Evolutionary conservation across 2,329 filamentous ascomycete species (phyloP).

Genomic region (Colletotrichum sp.): DNA sequence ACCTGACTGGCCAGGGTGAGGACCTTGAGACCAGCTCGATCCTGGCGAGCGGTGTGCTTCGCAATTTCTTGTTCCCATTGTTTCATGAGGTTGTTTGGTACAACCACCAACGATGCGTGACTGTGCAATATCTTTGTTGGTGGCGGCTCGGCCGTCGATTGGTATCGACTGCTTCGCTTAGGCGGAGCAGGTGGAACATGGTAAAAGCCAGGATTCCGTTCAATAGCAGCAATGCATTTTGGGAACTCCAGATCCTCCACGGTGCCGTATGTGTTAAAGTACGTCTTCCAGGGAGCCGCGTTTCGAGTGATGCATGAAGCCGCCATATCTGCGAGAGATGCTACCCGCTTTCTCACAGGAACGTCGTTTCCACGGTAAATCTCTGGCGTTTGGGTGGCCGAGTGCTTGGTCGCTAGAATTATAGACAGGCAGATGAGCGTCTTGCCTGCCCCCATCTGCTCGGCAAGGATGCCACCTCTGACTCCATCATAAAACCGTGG

Average conservation of each 20-base stretch:
- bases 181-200: constrained; percentile 52
- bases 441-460: constrained; percentile 86
- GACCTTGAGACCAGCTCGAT: constrained; percentile 60
- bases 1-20: constrained; percentile 62
- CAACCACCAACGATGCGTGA: constrained; percentile 76
- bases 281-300: constrained; percentile 72
- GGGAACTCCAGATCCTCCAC: constrained; percentile 54
- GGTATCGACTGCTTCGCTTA: constrained; percentile 22
- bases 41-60: constrained; percentile 66
- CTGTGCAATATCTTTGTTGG: constrained; percentile 66
- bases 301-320: constrained; percentile 71
- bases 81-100: constrained; percentile 80
- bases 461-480: constrained; percentile 78
- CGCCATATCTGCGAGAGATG: constrained; percentile 76
- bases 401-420: constrained; percentile 76
- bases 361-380: constrained; percentile 53
- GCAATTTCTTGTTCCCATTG: constrained; percentile 85
- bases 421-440: constrained; percentile 84
- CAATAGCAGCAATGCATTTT: constrained; percentile 60
- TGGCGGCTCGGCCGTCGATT: constrained; percentile 39
- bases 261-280: constrained; percentile 59
- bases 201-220: constrained; percentile 65
- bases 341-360: constrained; percentile 52
- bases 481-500: constrained; percentile 76
- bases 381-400: constrained; percentile 70